These are phyloP conservation scores for Rhodotorula glutinis DNA, from an alignment of 1,284 basidiomycete genomes.

Conservation along the genomic window DNA sequence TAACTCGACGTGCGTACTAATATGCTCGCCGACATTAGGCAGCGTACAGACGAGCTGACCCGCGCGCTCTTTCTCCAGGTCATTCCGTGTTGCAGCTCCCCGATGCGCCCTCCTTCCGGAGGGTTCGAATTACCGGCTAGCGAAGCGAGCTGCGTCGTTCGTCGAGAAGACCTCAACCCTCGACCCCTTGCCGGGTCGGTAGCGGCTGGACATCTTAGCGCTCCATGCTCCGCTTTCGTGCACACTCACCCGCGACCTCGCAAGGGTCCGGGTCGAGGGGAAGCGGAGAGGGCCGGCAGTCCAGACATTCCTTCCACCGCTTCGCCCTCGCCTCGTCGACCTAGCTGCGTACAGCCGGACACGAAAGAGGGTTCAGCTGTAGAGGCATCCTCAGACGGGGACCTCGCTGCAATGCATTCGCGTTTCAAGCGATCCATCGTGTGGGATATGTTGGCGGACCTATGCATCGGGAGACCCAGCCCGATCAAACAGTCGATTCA, in stretches of 20 bases:
- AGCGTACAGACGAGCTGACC: background rate
- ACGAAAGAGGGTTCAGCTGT: too few relatives aligned
- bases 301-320: conserved; percentile 13
- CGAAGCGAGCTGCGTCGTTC: conserved; percentile 29
- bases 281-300: conserved; percentile 31
- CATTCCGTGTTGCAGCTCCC: conserved; percentile 31
- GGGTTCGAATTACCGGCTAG: conserved; percentile 11
- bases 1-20: conserved; percentile 1
- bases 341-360: too few relatives aligned
- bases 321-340: background rate
- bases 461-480: too few relatives aligned
- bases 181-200: conserved; percentile 24
- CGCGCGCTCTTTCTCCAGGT: conserved; percentile 7
- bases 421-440: too few relatives aligned
- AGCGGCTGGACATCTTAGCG: conserved; percentile 30
- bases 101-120: conserved; percentile 17
- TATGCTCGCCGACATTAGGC: too few relatives aligned
- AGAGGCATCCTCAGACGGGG: too few relatives aligned
- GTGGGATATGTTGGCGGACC: too few relatives aligned
- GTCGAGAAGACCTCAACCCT: conserved; percentile 26
- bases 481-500: too few relatives aligned
- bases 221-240: conserved; percentile 14
- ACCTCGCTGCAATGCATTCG: too few relatives aligned
- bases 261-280: conserved; percentile 27
- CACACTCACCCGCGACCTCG: conserved; percentile 23